Evolutionary conservation across 1,284 basidiomycete genomes (phyloP).

Genomic region (Cystobasidiaceae sp.): DNA sequence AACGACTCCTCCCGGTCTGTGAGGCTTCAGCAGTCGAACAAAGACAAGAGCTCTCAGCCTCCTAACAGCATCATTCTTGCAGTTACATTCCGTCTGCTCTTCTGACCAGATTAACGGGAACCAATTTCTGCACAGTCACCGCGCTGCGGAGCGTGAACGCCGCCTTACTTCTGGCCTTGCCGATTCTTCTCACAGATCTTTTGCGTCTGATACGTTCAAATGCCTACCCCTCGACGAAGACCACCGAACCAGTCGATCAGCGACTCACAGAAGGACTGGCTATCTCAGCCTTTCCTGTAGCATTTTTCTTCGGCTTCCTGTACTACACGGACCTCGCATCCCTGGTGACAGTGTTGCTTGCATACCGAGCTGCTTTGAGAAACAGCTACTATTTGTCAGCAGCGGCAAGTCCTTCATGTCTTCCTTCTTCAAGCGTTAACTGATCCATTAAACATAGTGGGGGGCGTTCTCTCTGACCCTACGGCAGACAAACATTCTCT

Average conservation of each 20-base stretch:
- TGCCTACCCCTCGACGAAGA: too few relatives aligned
- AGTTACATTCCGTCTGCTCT: slow-evolving; percentile 45
- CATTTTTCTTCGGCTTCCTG: slow-evolving; percentile 82
- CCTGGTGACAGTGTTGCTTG: slow-evolving; percentile 61
- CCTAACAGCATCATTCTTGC: too few relatives aligned
- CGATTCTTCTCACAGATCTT: slow-evolving; percentile 36
- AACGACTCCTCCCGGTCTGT: slow-evolving; percentile 91
- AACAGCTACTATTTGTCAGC: slow-evolving; percentile 61
- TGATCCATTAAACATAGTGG: slow-evolving; percentile 57
- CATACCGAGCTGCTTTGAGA: slow-evolving; percentile 59
- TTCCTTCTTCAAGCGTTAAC: too few relatives aligned
- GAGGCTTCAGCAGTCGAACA: too few relatives aligned
- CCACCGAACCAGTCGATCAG: too few relatives aligned
- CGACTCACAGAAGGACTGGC: slow-evolving; percentile 32
- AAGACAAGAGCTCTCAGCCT: too few relatives aligned
- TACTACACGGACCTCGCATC: slow-evolving; percentile 90
- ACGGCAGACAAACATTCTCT: slow-evolving; percentile 87
- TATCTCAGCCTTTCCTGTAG: slow-evolving; percentile 61
- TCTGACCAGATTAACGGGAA: slow-evolving; percentile 64
- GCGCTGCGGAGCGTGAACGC: slow-evolving; percentile 56
- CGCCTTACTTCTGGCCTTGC: slow-evolving; percentile 25
- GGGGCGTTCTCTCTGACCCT: slow-evolving; percentile 73
- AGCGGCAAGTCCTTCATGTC: slow-evolving; percentile 64
- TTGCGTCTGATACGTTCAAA: neutral
- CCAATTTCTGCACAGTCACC: slow-evolving; percentile 65